A percentile compares a stretch with the other conserved stretches of the same genome.
These are phyloP conservation scores for Petunia secreta DNA, from an alignment of 257 asterid genomes.

Conservation along the genomic window DNA sequence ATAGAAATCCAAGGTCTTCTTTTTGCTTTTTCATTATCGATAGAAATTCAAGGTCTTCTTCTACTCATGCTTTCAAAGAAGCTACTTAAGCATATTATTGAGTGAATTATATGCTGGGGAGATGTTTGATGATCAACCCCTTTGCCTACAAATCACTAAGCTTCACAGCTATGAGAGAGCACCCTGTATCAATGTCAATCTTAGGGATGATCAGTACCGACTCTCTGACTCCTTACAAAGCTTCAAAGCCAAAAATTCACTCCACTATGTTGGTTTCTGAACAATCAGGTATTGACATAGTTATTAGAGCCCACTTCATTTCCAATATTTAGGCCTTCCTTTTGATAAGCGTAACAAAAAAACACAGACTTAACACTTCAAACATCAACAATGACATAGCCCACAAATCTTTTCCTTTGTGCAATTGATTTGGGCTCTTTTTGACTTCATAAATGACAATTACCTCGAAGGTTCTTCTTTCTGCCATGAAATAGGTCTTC, in stretches of 20 bases:
- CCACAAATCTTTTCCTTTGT: background rate
- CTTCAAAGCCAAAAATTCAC: background rate
- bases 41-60: background rate
- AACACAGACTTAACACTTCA: background rate
- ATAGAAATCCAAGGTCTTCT: background rate
- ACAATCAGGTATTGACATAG: too few species aligned
- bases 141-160: background rate
- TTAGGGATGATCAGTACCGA: background rate
- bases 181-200: background rate
- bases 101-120: background rate
- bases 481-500: background rate
- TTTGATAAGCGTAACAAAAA: background rate
- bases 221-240: background rate
- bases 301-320: too few species aligned
- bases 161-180: background rate
- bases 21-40: background rate
- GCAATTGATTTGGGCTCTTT: background rate
- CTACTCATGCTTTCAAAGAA: background rate
- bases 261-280: too few species aligned
- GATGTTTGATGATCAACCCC: background rate
- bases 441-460: background rate
- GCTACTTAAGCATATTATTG: background rate
- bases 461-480: slow-evolving; percentile 8
- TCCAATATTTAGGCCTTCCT: too few species aligned
- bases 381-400: background rate